Evolutionary conservation across 2,329 filamentous ascomycete species (phyloP), one percentile per base, ranked within the genome.

Genomic region (Juglanconis juglandina): DNA sequence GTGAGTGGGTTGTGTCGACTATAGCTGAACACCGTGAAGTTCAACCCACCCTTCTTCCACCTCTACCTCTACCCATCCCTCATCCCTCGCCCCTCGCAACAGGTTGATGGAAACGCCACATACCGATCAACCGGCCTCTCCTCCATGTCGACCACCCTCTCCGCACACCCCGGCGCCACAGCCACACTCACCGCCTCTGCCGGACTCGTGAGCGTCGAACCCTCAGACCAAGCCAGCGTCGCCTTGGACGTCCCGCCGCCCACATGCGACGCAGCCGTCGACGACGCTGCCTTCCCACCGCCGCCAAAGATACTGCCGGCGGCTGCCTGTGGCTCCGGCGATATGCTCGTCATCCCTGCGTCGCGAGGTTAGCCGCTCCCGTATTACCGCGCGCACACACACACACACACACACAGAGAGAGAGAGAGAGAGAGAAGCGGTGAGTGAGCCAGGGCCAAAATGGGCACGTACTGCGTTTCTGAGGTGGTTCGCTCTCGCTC

Each of bases 401-500:
- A 17, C 17, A 17, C 17, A 17, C 17, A 17, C 1, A 17, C 1
- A 17, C 1, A 17, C 1, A 17, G 17, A 17, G 17, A 17, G 17
- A 17, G 17, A 17, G 17, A 17, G 17, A 17, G 17, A 17, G 17
- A 17, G 17, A 17, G 17, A 17, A 17, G 17, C 17, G 17, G 17
- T 17, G 17, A 17, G 17, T 17, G 17, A 17, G 17, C 17, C 17
- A 17, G 17, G 17, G 17, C 17, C 17, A 17, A 17, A 17, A 17
- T 9, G 10, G 41, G 41, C 41, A 44, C 30, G n/a, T 51, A 60
- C 58, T 60, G 55, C 58, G 52, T 48, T 60, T 60, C 7, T 39
- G 47, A 56, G 52, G 46, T 13, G 47, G 52, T 11, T 33, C 37
- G n/a, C 13, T 39, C 13, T 37, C 34, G 14, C 10, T 30, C 17